A percentile compares a stretch with the other conserved stretches of the same genome.
These are phyloP conservation scores for Lodderomyces orthopsilosis DNA, from an alignment of 1,139 yeast species.

Conservation along the genomic window DNA sequence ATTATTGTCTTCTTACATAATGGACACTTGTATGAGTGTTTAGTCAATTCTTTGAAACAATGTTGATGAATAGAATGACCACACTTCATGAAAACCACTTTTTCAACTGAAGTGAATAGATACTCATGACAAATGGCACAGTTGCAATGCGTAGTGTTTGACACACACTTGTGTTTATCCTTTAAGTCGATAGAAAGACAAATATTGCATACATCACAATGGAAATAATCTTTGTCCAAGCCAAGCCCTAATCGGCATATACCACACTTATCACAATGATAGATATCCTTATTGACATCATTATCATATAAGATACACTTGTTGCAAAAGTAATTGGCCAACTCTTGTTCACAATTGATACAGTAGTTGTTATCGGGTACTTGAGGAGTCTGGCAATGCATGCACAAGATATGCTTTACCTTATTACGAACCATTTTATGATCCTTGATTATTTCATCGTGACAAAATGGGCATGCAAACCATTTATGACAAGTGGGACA, in stretches of 20 bases:
- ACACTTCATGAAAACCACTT: conserved; percentile 90
- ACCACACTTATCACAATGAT: conserved; percentile 91
- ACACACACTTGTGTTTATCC: conserved; percentile 78
- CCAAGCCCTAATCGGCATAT: conserved; percentile 90
- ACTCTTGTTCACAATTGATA: conserved; percentile 57
- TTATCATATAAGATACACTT: conserved; percentile 82
- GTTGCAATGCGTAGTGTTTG: conserved; percentile 83
- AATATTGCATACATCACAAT: conserved; percentile 86
- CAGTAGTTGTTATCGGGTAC: conserved; percentile 65
- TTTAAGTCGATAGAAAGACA: conserved; percentile 80
- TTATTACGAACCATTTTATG: conserved; percentile 66
- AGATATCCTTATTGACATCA: conserved; percentile 75
- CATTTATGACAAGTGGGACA: conserved; percentile 74
- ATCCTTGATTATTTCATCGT: conserved; percentile 54
- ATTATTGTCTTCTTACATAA: conserved; percentile 79
- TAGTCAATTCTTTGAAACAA: conserved; percentile 77
- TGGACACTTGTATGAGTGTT: conserved; percentile 87
- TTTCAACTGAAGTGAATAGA: conserved; percentile 79
- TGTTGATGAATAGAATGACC: conserved; percentile 91
- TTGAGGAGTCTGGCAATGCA: conserved; percentile 77
- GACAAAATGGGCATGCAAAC: conserved; percentile 85
- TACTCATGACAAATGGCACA: conserved; percentile 94
- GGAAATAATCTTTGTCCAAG: conserved; percentile 83
- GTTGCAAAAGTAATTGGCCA: conserved; percentile 76
- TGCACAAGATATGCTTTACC: conserved; percentile 72